Base-by-base conservation (phyloP, 2,329 filamentous ascomycete genomes). In the Trichoderma citrinoviride region DNA sequence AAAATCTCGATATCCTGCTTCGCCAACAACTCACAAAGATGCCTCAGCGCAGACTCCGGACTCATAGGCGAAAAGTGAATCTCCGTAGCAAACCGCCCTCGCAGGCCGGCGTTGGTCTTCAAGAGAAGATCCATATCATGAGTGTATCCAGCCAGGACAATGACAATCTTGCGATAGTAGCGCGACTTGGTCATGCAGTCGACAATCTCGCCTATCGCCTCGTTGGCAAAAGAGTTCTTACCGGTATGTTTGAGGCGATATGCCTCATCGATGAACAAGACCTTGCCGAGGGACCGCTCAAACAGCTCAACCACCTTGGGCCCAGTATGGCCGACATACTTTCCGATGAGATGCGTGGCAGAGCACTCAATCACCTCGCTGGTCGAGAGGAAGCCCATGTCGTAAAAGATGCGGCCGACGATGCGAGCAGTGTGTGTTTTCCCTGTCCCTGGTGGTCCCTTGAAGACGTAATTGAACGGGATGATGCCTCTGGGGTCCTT, bases 91-190 rank as follows among this genome's bases (percentile, higher is more conserved):
- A 61, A 61, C 4, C 57, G 46, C 14, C 57, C 46, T 5, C 25
- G 23, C 2, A 61, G 37, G 5, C 57, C 46, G 1, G 21, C 19
- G 40, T 61, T 61, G 0, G 14, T 27, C 3, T 27, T 43, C 29
- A 61, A n/a, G n/a, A 61, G 47, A 17, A 2, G 14, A 23, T 67
- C 46, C 25, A 68, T 65, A 15, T 66, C 65, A 2, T 55, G 19
- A 2, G 43, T 49, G 17, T 67, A 68, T 14, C 67, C 67, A 3
- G 67, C 61, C 8, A 68, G 41, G 3, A 68, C 47, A 14, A 67
- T 62, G 10, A 68, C 57, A 44, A 68, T 54, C 21, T 67, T 67
- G n/a, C 47, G 27, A n/a, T 53, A 3, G 27, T 65, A 67, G 8
- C 40, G 50, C 3, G 61, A 47, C 23, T 65, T 66, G 7, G 57